A percentile compares a stretch with the other conserved stretches of the same genome.
These are phyloP conservation scores for Nidula niveotomentosa DNA, from an alignment of 1,284 basidiomycete species.

Conservation along the genomic window DNA sequence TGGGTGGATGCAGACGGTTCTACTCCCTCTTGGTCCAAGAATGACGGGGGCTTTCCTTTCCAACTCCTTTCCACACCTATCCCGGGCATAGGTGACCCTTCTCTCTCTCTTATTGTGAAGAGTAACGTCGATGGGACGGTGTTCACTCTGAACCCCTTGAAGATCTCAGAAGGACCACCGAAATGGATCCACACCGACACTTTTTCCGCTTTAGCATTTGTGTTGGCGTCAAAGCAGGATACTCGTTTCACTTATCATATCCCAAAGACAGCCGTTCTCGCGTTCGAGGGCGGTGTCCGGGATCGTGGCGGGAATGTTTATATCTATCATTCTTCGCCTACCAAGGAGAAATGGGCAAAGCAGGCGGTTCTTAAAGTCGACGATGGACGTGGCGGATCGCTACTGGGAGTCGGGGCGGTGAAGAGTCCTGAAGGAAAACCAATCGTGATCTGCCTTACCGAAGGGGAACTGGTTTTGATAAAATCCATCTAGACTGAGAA, in stretches of 20 bases:
- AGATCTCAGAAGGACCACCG: slow-evolving; percentile 20
- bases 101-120: slow-evolving; percentile 73
- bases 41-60: slow-evolving; percentile 39
- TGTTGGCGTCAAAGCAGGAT: slow-evolving; percentile 92
- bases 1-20: slow-evolving; percentile 61
- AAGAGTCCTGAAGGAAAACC: slow-evolving; percentile 24
- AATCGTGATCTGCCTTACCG: slow-evolving; percentile 74
- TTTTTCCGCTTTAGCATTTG: slow-evolving; percentile 89
- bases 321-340: slow-evolving; percentile 65
- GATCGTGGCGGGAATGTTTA: slow-evolving; percentile 80
- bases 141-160: slow-evolving; percentile 45
- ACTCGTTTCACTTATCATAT: slow-evolving; percentile 81
- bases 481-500: slow-evolving; percentile 22
- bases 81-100: slow-evolving; percentile 33
- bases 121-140: slow-evolving; percentile 82
- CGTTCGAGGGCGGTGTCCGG: slow-evolving; percentile 75
- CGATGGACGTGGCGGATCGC: slow-evolving; percentile 63
- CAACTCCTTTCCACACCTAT: slow-evolving; percentile 63
- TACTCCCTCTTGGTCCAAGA: slow-evolving; percentile 35
- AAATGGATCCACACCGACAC: slow-evolving; percentile 80
- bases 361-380: slow-evolving; percentile 80
- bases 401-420: slow-evolving; percentile 76
- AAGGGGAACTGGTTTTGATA: slow-evolving; percentile 73
- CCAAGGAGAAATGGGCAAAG: slow-evolving; percentile 59
- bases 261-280: slow-evolving; percentile 55